Percentiles rank a stretch among this genome's conserved stretches.
Evolutionary conservation across 148 eudicot genomes (phyloP).

Genomic region (Cornus suecica): DNA sequence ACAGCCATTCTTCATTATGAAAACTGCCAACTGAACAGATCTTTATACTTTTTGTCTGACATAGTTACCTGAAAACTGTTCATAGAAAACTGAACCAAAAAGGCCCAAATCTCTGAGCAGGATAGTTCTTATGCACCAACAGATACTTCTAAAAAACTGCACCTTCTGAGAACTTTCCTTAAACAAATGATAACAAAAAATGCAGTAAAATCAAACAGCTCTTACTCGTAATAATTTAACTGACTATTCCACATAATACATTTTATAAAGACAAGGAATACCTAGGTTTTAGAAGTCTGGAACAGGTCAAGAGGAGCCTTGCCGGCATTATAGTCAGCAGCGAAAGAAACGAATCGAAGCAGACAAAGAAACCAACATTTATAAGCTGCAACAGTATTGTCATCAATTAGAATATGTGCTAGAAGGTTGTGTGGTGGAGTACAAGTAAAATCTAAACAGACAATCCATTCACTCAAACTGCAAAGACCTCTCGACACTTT

Average conservation of each 20-base stretch:
- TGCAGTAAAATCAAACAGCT: background rate
- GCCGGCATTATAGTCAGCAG: constrained; percentile 89
- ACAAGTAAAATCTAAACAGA: background rate
- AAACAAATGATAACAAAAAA: no score
- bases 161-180: background rate
- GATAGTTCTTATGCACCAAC: no score
- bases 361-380: constrained; percentile 84
- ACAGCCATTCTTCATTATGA: no score
- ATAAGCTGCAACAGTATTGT: constrained; percentile 69
- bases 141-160: no score
- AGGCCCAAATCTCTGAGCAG: no score
- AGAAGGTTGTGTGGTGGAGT: background rate
- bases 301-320: constrained; percentile 45
- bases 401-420: constrained; percentile 3
- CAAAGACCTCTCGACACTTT: constrained; percentile 1
- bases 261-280: constrained; percentile 30
- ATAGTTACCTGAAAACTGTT: no score
- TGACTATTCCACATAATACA: background rate
- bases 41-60: no score
- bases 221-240: background rate
- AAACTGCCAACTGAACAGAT: no score
- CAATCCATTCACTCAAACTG: background rate
- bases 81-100: no score
- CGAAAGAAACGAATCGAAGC: constrained; percentile 88
- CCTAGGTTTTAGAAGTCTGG: constrained; percentile 65